A percentile compares a stretch with the other conserved stretches of the same genome.
These are phyloP conservation scores for Lactarius vividus DNA, from an alignment of 768 basidiomycete genomes.

Conservation along the genomic window DNA sequence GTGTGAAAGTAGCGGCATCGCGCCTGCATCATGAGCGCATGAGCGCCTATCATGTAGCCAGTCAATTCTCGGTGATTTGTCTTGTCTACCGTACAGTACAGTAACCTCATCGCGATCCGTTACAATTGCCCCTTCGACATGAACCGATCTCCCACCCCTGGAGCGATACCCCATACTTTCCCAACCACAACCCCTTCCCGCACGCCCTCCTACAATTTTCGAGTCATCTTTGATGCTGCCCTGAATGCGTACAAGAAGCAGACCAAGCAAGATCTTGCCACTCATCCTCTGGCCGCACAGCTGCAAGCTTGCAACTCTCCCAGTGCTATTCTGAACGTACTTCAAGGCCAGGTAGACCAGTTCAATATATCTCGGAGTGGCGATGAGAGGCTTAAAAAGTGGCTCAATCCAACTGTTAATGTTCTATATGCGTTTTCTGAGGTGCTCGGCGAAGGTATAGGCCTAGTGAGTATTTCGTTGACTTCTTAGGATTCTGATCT, in stretches of 20 bases:
- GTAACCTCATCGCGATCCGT: no score
- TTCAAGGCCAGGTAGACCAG: not conserved
- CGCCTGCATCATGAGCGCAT: no score
- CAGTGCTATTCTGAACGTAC: not conserved
- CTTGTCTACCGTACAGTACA: no score
- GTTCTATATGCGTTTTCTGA: constrained; percentile 4
- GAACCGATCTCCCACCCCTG: no score
- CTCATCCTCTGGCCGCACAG: not conserved
- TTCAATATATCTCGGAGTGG: not conserved
- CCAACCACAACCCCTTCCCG: not conserved
- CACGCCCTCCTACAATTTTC: not conserved
- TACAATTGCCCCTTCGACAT: no score
- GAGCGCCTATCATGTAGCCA: no score
- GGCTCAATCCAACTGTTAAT: not conserved
- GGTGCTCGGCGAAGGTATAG: not conserved
- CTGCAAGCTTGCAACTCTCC: constrained; percentile 4
- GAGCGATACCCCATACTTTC: not conserved
- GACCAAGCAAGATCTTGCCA: constrained; percentile 4
- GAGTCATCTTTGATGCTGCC: not conserved
- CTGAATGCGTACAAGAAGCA: not conserved
- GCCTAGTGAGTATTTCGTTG: not conserved
- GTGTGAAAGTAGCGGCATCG: no score
- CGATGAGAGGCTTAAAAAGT: not conserved
- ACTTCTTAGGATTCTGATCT: not conserved
- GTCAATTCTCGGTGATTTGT: no score